Evolutionary conservation across 2,329 filamentous ascomycete genomes (phyloP).

Genomic region (Apiospora arundinis): DNA sequence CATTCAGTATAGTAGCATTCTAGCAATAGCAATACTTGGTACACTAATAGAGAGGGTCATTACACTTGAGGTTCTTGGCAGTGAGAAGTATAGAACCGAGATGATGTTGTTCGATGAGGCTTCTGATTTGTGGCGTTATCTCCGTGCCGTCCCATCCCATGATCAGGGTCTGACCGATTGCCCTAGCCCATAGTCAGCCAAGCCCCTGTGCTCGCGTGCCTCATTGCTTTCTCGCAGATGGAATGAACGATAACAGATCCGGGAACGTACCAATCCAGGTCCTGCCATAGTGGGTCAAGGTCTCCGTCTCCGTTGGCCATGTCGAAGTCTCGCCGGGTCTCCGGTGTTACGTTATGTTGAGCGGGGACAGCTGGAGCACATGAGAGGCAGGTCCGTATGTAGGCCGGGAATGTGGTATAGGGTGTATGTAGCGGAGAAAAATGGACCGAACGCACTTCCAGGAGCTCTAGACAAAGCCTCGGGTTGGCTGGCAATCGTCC

Average conservation of each 20-base stretch:
- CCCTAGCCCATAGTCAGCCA: constrained; percentile 52
- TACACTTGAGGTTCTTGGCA: constrained; percentile 86
- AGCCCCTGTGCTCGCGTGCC: constrained; percentile 25
- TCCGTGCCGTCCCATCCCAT: constrained; percentile 88
- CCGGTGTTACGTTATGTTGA: constrained; percentile 36
- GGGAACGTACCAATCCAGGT: constrained; percentile 74
- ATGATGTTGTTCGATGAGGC: constrained; percentile 82
- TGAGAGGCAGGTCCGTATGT: constrained; percentile 20
- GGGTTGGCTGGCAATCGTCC: background rate
- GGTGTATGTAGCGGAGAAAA: background rate
- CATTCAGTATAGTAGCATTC: constrained; percentile 26
- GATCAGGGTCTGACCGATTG: constrained; percentile 78
- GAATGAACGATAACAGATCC: background rate
- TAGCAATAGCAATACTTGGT: background rate
- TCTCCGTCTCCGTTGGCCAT: constrained; percentile 53
- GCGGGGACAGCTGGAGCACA: constrained; percentile 26
- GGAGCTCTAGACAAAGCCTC: background rate
- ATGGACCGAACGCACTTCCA: background rate
- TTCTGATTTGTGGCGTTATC: constrained; percentile 82
- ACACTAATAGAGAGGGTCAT: constrained; percentile 33
- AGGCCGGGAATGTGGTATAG: background rate
- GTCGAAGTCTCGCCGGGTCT: constrained; percentile 29
- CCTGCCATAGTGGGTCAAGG: constrained; percentile 72
- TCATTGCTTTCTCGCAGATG: background rate
- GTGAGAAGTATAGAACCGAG: constrained; percentile 87